Conservation (phyloP, 2,329 filamentous ascomycete genomes). For the Colletotrichum eremochloae region DNA sequence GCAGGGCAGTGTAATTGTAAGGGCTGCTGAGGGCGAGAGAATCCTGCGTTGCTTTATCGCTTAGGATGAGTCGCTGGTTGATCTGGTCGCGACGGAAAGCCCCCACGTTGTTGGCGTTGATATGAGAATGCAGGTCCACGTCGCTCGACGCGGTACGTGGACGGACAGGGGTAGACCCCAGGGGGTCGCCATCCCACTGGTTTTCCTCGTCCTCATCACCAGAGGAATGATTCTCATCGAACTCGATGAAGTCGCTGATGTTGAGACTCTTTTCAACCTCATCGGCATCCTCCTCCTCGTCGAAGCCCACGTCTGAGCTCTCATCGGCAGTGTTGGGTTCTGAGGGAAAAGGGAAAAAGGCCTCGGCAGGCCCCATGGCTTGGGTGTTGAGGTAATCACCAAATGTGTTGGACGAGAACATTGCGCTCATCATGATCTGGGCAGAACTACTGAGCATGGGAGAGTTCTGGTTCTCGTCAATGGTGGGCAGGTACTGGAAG, state of each 20-base stretch:
- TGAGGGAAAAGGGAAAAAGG: conserved; percentile 78
- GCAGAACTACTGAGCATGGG: conserved; percentile 77
- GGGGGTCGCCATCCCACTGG: conserved; percentile 62
- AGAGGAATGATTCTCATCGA: conserved; percentile 70
- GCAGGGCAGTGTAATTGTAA: conserved; percentile 71
- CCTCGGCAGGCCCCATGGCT: conserved; percentile 79
- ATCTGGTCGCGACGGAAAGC: conserved; percentile 81
- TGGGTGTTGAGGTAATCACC: conserved; percentile 72
- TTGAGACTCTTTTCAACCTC: conserved; percentile 75
- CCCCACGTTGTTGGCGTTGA: conserved; percentile 76
- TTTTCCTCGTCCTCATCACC: conserved; percentile 70
- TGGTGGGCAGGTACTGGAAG: conserved; percentile 56
- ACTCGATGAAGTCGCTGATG: conserved; percentile 80
- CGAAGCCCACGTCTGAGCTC: conserved; percentile 57
- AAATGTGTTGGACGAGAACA: conserved; percentile 70
- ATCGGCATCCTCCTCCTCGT: conserved; percentile 71
- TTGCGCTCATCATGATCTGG: conserved; percentile 84
- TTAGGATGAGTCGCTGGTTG: conserved; percentile 71
- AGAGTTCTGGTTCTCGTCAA: conserved; percentile 56
- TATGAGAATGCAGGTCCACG: conserved; percentile 67
- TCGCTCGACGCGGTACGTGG: conserved; percentile 64
- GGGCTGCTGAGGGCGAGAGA: conserved; percentile 73
- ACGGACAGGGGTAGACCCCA: conserved; percentile 65
- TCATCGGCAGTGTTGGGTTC: conserved; percentile 69
- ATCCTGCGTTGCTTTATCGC: conserved; percentile 71